phyloP scores from a whole-genome alignment of 139 green algal genomes.

The Volvox africanus region DNA sequence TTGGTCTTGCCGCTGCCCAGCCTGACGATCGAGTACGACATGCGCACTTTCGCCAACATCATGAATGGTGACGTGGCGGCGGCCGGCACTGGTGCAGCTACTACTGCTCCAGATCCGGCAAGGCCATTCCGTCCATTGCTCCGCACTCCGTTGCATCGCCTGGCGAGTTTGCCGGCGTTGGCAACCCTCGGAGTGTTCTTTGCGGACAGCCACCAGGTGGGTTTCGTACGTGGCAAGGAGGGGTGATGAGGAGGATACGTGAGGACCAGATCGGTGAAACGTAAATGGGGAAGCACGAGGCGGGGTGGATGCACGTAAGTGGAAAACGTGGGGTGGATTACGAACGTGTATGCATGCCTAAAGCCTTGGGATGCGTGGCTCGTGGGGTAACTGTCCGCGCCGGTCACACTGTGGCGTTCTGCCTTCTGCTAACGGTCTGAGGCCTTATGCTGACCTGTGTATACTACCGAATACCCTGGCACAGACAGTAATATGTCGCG shows the following conservation, averaged over 20 bases:
- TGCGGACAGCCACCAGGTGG: conserved; percentile 36
- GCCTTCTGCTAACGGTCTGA: neutral
- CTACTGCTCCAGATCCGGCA: neutral
- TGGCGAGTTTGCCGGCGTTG: neutral
- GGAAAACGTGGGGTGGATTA: neutral
- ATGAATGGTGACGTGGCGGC: conserved; percentile 4
- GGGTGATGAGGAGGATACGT: neutral
- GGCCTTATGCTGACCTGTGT: neutral
- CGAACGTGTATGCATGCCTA: neutral
- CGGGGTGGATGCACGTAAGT: neutral
- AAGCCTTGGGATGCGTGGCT: neutral
- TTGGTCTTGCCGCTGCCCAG: neutral
- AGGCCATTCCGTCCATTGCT: no score
- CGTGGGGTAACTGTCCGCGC: no score
- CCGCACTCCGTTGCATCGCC: neutral
- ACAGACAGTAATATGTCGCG: neutral
- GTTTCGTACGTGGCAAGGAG: neutral
- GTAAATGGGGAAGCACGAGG: neutral
- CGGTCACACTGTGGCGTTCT: neutral
- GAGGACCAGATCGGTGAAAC: neutral
- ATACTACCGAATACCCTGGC: neutral
- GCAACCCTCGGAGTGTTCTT: conserved; percentile 31
- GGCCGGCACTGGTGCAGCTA: neutral
- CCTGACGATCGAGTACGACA: conserved; percentile 49
- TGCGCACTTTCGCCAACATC: conserved; percentile 19